Conservation (phyloP, 306 rosid genomes). For the Vigna mungo region DNA sequence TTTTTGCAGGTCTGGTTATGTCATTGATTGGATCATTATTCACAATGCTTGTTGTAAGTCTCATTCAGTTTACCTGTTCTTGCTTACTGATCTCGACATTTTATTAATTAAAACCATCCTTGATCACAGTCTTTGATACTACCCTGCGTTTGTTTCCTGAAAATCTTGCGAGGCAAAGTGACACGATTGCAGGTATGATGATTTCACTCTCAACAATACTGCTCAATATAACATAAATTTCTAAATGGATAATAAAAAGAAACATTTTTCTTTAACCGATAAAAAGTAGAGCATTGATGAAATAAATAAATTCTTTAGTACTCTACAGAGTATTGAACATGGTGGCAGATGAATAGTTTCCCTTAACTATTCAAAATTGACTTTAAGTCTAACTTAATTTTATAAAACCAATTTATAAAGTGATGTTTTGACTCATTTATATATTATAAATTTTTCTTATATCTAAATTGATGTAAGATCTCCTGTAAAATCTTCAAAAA, state of each 20-base stretch:
- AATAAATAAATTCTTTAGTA: not conserved
- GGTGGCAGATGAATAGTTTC: too few species aligned
- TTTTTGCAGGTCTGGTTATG: conserved; percentile 78
- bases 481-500: not conserved
- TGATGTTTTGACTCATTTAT: too few species aligned
- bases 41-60: conserved; percentile 96
- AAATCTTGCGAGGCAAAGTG: conserved; percentile 70
- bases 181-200: conserved; percentile 68
- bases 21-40: conserved; percentile 91
- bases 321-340: not conserved
- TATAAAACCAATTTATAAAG: too few species aligned
- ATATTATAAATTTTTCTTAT: too few species aligned
- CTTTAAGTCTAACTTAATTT: too few species aligned
- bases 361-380: too few species aligned
- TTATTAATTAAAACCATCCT: conserved; percentile 16
- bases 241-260: not conserved
- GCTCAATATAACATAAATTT: not conserved
- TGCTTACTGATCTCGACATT: conserved; percentile 20
- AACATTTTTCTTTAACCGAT: not conserved
- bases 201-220: not conserved
- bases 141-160: conserved; percentile 89
- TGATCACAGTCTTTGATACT: conserved; percentile 84
- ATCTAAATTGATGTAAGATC: too few species aligned
- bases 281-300: not conserved
- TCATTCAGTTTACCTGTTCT: conserved; percentile 12